phyloP scores from a whole-genome alignment of 192 early-diverging fungal genomes.

The Podila verticillata region DNA sequence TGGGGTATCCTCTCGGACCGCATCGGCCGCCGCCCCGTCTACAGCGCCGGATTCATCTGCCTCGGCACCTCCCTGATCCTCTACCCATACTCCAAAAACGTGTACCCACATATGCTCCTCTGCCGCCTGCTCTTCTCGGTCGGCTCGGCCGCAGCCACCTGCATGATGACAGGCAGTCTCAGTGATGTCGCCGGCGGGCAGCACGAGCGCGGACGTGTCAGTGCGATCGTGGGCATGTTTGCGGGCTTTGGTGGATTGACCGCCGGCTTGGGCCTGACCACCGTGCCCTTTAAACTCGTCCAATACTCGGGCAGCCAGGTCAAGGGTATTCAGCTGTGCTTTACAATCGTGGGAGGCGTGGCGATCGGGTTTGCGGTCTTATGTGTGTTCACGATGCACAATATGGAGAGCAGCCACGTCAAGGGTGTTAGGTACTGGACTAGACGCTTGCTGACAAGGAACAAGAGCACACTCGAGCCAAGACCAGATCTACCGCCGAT shows the following conservation, averaged over 20 bases:
- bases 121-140: conserved; percentile 73
- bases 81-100: conserved; percentile 63
- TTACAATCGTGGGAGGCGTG: conserved; percentile 49
- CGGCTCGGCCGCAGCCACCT: conserved; percentile 67
- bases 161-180: conserved; percentile 77
- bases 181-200: conserved; percentile 61
- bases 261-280: conserved; percentile 55
- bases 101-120: conserved; percentile 69
- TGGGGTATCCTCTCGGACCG: conserved; percentile 73
- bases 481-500: neutral
- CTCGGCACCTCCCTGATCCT: conserved; percentile 61
- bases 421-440: neutral
- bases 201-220: conserved; percentile 56
- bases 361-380: conserved; percentile 38
- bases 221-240: conserved; percentile 69
- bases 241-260: conserved; percentile 71
- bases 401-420: conserved; percentile 5
- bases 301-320: neutral
- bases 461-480: neutral
- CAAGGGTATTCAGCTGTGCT: conserved; percentile 32
- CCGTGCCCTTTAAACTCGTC: conserved; percentile 39
- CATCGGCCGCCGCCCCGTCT: conserved; percentile 64
- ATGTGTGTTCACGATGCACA: conserved; percentile 46
- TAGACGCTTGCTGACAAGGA: neutral
- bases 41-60: conserved; percentile 57